Evolutionary conservation across 2,329 filamentous ascomycete genomes (phyloP).

Genomic region (Tolypocladium capitatum): DNA sequence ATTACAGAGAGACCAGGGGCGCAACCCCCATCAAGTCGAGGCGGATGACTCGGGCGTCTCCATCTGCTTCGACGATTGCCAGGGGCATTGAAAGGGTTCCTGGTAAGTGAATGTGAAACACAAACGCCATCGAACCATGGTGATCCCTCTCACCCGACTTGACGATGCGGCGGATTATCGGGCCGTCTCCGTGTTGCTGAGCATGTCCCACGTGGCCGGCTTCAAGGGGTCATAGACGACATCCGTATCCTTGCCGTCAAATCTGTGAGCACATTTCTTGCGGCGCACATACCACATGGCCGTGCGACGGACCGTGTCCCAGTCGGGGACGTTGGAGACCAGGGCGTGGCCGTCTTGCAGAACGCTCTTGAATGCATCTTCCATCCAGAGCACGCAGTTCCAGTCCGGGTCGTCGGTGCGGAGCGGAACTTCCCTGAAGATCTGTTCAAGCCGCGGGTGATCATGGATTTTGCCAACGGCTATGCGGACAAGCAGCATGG

Average conservation of each 20-base stretch:
- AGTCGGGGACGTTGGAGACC: constrained; percentile 18
- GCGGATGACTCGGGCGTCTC: background rate
- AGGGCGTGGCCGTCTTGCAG: constrained; percentile 16
- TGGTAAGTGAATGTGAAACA: background rate
- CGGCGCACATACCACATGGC: constrained; percentile 24
- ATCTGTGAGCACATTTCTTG: constrained; percentile 26
- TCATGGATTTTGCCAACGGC: constrained; percentile 19
- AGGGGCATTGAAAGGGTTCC: background rate
- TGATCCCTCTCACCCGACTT: background rate
- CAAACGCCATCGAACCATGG: background rate
- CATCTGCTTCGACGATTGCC: background rate
- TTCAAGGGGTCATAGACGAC: constrained; percentile 15
- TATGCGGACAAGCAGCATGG: constrained; percentile 12
- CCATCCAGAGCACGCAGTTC: constrained; percentile 30
- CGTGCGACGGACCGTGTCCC: constrained; percentile 19
- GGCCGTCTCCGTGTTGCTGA: constrained; percentile 12
- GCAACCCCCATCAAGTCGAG: background rate
- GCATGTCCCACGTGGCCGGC: constrained; percentile 22
- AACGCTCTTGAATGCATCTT: constrained; percentile 22
- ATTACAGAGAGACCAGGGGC: no score
- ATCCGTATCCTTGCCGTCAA: constrained; percentile 17
- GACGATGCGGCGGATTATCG: background rate
- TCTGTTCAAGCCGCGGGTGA: constrained; percentile 10
- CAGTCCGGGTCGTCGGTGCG: constrained; percentile 17
- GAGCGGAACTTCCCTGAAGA: constrained; percentile 17